Evolutionary conservation across 2,329 filamentous ascomycete genomes (phyloP).

Genomic region (Beauveria sp.): DNA sequence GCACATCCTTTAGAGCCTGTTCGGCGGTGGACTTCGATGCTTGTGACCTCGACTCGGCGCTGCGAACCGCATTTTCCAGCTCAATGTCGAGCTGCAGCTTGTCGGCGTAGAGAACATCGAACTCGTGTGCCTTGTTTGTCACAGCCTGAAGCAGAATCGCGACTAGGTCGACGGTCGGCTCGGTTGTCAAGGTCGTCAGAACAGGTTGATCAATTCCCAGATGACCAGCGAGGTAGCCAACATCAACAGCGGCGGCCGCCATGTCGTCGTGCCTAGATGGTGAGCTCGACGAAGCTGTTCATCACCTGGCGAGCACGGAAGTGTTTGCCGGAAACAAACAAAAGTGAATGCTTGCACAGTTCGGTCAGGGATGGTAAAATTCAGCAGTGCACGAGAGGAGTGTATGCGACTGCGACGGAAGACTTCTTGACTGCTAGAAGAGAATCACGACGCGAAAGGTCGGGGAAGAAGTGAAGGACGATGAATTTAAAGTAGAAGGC

Average conservation of each 20-base stretch:
- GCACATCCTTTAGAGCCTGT: conserved; percentile 75
- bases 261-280: conserved; percentile 28
- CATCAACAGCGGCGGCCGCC: conserved; percentile 50
- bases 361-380: background rate
- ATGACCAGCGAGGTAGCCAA: conserved; percentile 65
- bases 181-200: conserved; percentile 52
- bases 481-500: background rate
- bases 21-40: conserved; percentile 74
- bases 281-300: conserved; percentile 10
- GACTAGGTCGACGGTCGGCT: conserved; percentile 73
- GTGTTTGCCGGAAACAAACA: background rate
- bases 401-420: conserved; percentile 5
- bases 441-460: background rate
- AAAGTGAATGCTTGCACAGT: background rate
- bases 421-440: background rate
- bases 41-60: conserved; percentile 74
- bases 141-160: conserved; percentile 66
- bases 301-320: conserved; percentile 2
- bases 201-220: conserved; percentile 60
- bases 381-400: background rate
- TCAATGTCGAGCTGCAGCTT: conserved; percentile 89
- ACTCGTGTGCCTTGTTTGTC: conserved; percentile 70
- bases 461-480: background rate
- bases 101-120: conserved; percentile 73
- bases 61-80: conserved; percentile 81